Evolutionary conservation across 2,329 filamentous ascomycete genomes (phyloP).

Genomic region (Arthrobotrys pseudoclavata): DNA sequence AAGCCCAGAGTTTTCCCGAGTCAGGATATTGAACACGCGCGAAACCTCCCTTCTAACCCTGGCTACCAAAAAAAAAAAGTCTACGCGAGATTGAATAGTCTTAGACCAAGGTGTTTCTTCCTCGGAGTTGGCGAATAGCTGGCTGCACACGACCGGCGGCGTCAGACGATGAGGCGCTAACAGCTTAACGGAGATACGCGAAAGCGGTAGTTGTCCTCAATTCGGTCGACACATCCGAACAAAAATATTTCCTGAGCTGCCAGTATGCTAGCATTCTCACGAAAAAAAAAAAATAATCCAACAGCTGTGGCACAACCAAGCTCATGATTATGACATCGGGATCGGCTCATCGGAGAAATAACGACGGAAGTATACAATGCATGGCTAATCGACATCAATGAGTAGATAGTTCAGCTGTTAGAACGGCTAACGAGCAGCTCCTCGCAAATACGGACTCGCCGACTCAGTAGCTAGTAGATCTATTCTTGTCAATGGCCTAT

Average conservation of each 20-base stretch:
- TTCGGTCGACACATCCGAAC: constrained; percentile 52
- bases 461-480: constrained; percentile 33
- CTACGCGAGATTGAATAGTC: constrained; percentile 47
- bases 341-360: constrained; percentile 47
- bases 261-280: background rate
- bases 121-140: constrained; percentile 31
- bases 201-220: constrained; percentile 46
- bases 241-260: constrained; percentile 20
- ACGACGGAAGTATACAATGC: constrained; percentile 13
- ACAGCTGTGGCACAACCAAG: constrained; percentile 29
- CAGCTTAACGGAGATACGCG: constrained; percentile 35
- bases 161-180: constrained; percentile 36
- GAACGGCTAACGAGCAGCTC: constrained; percentile 17
- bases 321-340: constrained; percentile 15
- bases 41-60: constrained; percentile 38
- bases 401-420: constrained; percentile 20
- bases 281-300: background rate
- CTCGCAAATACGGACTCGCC: constrained; percentile 53
- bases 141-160: constrained; percentile 28
- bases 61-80: constrained; percentile 34
- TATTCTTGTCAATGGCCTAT: constrained; percentile 20
- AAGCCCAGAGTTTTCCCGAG: constrained; percentile 30
- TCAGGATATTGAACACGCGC: constrained; percentile 43
- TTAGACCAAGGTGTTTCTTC: constrained; percentile 28
- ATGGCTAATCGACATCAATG: constrained; percentile 22